Conservation (phyloP, 257 asterid species). For the Nicotiana paniculata region DNA sequence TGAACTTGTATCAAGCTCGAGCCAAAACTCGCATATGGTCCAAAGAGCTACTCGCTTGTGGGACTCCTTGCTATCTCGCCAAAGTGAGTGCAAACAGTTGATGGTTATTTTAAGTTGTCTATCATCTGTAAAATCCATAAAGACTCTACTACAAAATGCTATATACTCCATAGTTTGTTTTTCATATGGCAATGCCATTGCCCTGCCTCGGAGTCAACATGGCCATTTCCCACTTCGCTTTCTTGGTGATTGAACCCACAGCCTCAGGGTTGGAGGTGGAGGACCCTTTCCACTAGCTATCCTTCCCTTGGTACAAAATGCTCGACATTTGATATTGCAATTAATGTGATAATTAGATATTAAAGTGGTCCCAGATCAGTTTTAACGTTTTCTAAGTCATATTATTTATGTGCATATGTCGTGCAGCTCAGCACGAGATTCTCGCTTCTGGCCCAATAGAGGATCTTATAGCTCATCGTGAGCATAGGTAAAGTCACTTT, state of each 20-base stretch:
- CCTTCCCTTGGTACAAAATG: not conserved
- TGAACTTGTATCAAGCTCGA: conserved; percentile 96
- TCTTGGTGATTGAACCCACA: not conserved
- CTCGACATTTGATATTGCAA: not conserved
- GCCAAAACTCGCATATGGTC: conserved; percentile 97
- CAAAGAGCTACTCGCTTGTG: conserved; percentile 96
- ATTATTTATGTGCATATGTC: conserved; percentile 9
- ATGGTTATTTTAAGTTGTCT: not conserved
- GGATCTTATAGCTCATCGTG: conserved; percentile 99
- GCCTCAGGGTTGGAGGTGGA: not conserved
- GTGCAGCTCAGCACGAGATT: conserved; percentile 85
- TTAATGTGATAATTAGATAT: not conserved
- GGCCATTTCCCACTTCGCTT: not conserved
- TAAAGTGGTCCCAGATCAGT: not conserved
- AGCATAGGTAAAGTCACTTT: conserved; percentile 65
- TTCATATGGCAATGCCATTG: not conserved
- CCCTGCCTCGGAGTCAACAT: not conserved
- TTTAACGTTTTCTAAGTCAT: not conserved
- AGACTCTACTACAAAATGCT: not conserved
- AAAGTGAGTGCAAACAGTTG: conserved; percentile 46
- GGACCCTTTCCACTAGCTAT: not conserved
- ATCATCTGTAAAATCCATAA: not conserved
- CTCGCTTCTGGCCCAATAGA: conserved; percentile 99
- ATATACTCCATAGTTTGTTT: not conserved
- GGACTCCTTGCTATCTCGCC: conserved; percentile 95